Percentiles rank a stretch among this genome's conserved stretches.
Evolutionary conservation across 495 filamentous ascomycete genomes (phyloP).

Genomic region (Aspergillus mulundensis): DNA sequence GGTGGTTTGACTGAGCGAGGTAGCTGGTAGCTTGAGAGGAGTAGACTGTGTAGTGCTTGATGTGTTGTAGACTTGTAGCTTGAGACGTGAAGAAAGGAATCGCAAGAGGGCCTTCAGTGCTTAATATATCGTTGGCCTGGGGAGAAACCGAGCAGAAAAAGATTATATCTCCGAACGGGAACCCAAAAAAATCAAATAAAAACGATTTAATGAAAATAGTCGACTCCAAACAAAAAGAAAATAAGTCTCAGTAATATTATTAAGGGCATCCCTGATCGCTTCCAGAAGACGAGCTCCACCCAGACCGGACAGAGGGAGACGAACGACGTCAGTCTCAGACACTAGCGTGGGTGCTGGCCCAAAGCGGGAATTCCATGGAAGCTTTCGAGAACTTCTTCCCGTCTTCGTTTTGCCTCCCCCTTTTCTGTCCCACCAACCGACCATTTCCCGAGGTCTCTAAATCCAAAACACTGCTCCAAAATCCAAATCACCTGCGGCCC

Average conservation of each 20-base stretch:
- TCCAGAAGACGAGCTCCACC: slow-evolving; percentile 32
- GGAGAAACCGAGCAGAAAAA: slow-evolving; percentile 5
- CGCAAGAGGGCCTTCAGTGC: slow-evolving; percentile 7
- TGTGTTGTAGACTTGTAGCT: background rate
- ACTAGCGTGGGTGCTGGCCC: slow-evolving; percentile 18
- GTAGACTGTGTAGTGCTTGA: background rate
- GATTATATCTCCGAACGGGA: slow-evolving; percentile 9
- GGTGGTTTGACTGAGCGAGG: background rate
- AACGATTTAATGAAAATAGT: slow-evolving; percentile 9
- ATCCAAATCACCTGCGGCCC: background rate
- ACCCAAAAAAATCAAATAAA: slow-evolving; percentile 10
- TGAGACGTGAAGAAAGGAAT: slow-evolving; percentile 9
- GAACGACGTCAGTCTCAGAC: slow-evolving; percentile 21
- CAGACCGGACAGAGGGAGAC: slow-evolving; percentile 17
- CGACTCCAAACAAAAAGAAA: background rate
- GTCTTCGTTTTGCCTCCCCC: slow-evolving; percentile 15
- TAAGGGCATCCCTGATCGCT: slow-evolving; percentile 27
- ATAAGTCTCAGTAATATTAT: slow-evolving; percentile 1
- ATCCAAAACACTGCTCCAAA: slow-evolving; percentile 5
- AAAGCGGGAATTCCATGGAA: slow-evolving; percentile 40
- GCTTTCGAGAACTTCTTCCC: slow-evolving; percentile 43
- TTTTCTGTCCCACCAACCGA: slow-evolving; percentile 17
- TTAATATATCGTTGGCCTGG: slow-evolving; percentile 13
- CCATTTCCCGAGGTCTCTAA: slow-evolving; percentile 11
- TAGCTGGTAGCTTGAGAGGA: background rate